Evolutionary conservation across 2,329 filamentous ascomycete genomes (phyloP).

Genomic region (Epichloe bromicola): DNA sequence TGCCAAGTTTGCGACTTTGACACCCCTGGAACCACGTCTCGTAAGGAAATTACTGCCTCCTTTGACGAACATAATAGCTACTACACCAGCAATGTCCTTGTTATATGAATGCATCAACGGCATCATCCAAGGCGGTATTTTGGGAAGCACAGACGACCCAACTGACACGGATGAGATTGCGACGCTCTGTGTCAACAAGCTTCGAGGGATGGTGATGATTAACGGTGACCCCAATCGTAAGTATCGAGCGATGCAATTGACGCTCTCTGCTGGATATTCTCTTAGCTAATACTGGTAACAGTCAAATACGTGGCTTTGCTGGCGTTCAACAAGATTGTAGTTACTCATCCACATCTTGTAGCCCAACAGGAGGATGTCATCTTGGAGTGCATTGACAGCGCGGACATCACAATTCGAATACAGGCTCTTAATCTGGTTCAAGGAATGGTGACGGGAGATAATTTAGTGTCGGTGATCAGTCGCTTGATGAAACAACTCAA

Average conservation of each 20-base stretch:
- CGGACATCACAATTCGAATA: slow-evolving; percentile 89
- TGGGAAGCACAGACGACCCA: slow-evolving; percentile 68
- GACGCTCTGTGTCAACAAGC: slow-evolving; percentile 78
- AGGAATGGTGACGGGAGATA: slow-evolving; percentile 85
- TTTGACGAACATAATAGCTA: slow-evolving; percentile 82
- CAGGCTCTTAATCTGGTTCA: slow-evolving; percentile 84
- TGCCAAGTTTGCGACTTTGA: slow-evolving; percentile 77
- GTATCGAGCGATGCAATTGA: slow-evolving; percentile 19
- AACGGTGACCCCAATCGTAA: slow-evolving; percentile 86
- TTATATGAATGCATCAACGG: slow-evolving; percentile 98
- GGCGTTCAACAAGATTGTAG: slow-evolving; percentile 89
- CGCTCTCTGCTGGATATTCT: background rate
- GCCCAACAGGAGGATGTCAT: slow-evolving; percentile 93
- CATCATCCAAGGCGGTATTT: slow-evolving; percentile 90
- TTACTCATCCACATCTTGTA: slow-evolving; percentile 77
- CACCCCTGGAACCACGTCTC: slow-evolving; percentile 79
- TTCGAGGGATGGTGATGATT: slow-evolving; percentile 86
- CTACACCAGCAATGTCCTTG: slow-evolving; percentile 94
- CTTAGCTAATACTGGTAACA: slow-evolving; percentile 20
- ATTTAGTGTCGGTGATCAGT: slow-evolving; percentile 70
- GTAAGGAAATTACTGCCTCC: slow-evolving; percentile 86
- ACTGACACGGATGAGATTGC: slow-evolving; percentile 85
- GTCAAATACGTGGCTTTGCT: slow-evolving; percentile 96
- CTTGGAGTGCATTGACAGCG: slow-evolving; percentile 86
- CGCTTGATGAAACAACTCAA: slow-evolving; percentile 79